Percentiles rank a stretch among this genome's conserved stretches.
Conservation (phyloP, 2,329 filamentous ascomycete species). For the Aureobasidium sp. region DNA sequence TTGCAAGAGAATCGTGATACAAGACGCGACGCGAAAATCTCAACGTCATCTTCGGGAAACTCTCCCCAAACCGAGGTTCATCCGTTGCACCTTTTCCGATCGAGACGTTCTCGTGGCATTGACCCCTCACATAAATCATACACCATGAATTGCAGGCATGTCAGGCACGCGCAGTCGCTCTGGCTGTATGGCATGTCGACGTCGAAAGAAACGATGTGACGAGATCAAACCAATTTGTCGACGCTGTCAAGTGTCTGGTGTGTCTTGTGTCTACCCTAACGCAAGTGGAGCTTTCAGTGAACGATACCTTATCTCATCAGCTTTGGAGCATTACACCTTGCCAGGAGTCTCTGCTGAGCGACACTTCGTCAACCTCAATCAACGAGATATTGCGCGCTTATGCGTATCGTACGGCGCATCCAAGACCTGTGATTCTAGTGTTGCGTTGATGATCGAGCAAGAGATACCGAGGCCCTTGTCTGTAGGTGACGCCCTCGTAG, state of each 20-base stretch:
- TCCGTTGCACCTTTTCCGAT: not conserved
- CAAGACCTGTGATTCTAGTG: not conserved
- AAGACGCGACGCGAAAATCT: not conserved
- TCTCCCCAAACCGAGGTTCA: not conserved
- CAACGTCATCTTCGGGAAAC: not conserved
- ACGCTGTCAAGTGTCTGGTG: conserved; percentile 1
- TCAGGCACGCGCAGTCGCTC: conserved; percentile 6
- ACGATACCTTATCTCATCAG: conserved; percentile 4
- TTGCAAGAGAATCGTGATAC: not conserved
- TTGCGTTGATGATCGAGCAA: not conserved
- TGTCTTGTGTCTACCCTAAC: not conserved
- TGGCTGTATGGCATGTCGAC: not conserved
- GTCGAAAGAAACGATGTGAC: conserved; percentile 5
- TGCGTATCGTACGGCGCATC: not conserved
- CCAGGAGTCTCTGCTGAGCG: not conserved
- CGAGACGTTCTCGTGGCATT: not conserved
- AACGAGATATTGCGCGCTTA: not conserved
- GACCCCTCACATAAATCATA: not conserved
- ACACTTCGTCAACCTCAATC: not conserved
- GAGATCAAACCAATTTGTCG: not conserved
- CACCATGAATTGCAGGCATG: not conserved
- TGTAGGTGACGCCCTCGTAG: not conserved
- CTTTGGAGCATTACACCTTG: not conserved
- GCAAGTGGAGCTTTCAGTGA: not conserved
- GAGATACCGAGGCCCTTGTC: not conserved